Conservation (phyloP, 2,329 filamentous ascomycete genomes). For the Fusarium torreyae region DNA sequence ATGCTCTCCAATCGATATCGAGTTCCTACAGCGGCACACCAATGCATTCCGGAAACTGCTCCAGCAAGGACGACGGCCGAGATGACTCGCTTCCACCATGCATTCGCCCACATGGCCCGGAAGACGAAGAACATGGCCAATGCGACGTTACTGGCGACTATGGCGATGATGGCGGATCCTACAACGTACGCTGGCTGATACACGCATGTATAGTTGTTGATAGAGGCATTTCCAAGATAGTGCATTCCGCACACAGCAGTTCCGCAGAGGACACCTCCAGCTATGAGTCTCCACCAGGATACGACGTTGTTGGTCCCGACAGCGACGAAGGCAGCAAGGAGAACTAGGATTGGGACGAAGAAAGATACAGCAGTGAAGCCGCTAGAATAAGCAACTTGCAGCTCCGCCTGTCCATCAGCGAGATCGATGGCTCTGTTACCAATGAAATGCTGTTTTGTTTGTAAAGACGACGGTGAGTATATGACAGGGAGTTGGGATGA, state of each 20-base stretch:
- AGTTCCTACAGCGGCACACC: constrained; percentile 82
- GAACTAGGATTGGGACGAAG: constrained; percentile 82
- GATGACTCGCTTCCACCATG: constrained; percentile 80
- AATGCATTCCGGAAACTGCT: constrained; percentile 90
- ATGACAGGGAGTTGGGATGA: background rate
- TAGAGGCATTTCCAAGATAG: constrained; percentile 88
- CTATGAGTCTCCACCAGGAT: constrained; percentile 70
- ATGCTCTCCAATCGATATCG: constrained; percentile 71
- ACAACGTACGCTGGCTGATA: constrained; percentile 74
- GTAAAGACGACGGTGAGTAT: constrained; percentile 9
- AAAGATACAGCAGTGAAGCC: constrained; percentile 83
- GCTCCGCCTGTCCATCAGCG: constrained; percentile 69
- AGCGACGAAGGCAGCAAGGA: constrained; percentile 79
- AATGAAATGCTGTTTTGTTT: constrained; percentile 63
- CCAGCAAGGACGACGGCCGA: constrained; percentile 78
- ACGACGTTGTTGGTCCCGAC: constrained; percentile 73
- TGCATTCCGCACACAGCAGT: constrained; percentile 88
- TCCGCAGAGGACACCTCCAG: constrained; percentile 79
- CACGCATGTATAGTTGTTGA: constrained; percentile 79
- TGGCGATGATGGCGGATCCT: constrained; percentile 79
- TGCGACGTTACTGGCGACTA: constrained; percentile 78
- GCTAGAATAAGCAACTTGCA: constrained; percentile 82
- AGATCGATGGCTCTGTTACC: constrained; percentile 85
- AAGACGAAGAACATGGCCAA: constrained; percentile 84
- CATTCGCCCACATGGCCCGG: constrained; percentile 81